phyloP scores from a whole-genome alignment of 345 rosid genomes.

The Populus davidiana region DNA sequence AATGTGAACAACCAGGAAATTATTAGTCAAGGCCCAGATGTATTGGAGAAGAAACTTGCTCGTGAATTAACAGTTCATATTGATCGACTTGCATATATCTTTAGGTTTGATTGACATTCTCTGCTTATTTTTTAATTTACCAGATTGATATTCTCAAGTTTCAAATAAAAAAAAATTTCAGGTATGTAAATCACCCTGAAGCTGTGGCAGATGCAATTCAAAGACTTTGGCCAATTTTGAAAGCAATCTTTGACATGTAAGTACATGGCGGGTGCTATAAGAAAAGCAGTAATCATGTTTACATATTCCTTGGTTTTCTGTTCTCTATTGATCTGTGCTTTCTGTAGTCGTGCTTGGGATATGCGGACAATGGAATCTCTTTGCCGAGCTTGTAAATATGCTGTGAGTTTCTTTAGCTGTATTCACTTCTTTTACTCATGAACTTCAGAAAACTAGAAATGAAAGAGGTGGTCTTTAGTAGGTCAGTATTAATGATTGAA shows the following conservation, averaged over 20 bases:
- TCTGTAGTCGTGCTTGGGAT: constrained; percentile 97
- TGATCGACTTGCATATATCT: constrained; percentile 93
- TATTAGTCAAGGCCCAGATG: constrained; percentile 65
- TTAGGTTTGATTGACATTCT: constrained; percentile 56
- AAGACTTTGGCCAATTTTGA: constrained; percentile 90
- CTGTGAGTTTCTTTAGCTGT: constrained; percentile 58
- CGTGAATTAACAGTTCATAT: constrained; percentile 90
- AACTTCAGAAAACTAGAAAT: constrained; percentile 2
- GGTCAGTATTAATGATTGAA: not conserved
- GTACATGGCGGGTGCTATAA: constrained; percentile 27
- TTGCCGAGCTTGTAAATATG: constrained; percentile 99
- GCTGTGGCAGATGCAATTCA: constrained; percentile 92
- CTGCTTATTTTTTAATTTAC: not conserved
- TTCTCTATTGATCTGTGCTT: constrained; percentile 23
- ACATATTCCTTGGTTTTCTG: constrained; percentile 10
- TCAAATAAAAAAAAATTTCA: constrained; percentile 30
- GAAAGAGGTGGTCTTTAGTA: not conserved
- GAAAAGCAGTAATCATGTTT: not conserved
- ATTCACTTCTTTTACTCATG: not conserved
- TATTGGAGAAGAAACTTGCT: constrained; percentile 81
- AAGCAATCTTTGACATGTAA: constrained; percentile 88
- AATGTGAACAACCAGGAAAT: constrained; percentile 53
- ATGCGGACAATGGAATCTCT: constrained; percentile 99
- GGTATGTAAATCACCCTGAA: constrained; percentile 94
- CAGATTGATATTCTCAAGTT: constrained; percentile 15